Conservation (phyloP, 1,284 basidiomycete species). For the Leccinum subrobustum region DNA sequence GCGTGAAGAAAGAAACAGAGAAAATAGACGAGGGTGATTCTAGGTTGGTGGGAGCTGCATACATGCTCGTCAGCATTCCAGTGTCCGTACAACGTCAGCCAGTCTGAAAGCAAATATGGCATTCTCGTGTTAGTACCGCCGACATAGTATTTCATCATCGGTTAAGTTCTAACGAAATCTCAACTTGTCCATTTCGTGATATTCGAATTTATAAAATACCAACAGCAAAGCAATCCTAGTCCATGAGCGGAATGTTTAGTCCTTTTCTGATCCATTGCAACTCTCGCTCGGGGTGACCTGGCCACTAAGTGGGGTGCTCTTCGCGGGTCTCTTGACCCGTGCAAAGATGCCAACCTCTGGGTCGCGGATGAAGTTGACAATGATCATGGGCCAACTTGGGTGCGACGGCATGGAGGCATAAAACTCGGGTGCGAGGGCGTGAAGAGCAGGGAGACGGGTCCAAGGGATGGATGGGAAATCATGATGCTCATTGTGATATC, state of each 20-base stretch:
- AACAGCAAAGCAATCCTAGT: conserved; percentile 17
- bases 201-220: conserved; percentile 19
- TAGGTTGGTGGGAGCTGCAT: conserved; percentile 9
- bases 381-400: conserved; percentile 93
- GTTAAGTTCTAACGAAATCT: neutral
- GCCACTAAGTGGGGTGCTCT: conserved; percentile 24
- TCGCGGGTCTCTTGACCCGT: conserved; percentile 44
- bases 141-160: neutral
- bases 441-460: conserved; percentile 89
- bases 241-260: conserved; percentile 15
- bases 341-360: conserved; percentile 76
- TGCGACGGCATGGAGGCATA: conserved; percentile 90
- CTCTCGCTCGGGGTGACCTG: conserved; percentile 18
- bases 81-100: neutral
- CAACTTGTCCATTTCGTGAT: conserved; percentile 8
- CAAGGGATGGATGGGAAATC: conserved; percentile 97
- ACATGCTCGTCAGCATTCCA: conserved; percentile 20
- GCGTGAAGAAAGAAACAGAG: conserved; percentile 18
- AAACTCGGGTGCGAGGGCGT: conserved; percentile 85
- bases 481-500: conserved; percentile 99
- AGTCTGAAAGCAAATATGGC: conserved; percentile 20
- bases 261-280: conserved; percentile 12
- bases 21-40: conserved; percentile 16
- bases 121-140: neutral
- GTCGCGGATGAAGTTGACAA: conserved; percentile 91